Base-by-base conservation (phyloP, 1,284 basidiomycete genomes). In the Pseudozyma sp. region DNA sequence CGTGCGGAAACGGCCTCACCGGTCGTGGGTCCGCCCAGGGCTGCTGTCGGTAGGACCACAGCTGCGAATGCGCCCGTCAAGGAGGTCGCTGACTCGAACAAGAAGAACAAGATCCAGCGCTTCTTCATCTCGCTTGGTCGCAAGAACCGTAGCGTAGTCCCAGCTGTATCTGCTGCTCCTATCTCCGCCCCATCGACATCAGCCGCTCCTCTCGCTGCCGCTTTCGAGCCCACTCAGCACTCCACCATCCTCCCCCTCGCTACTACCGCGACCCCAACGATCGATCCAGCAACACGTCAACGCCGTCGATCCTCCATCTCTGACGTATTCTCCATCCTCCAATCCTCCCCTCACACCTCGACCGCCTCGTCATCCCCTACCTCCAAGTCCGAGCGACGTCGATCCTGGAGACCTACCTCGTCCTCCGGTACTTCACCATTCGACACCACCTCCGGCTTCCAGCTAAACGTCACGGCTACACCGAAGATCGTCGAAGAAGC, bases 401-500 rank as follows among this genome's bases (percentile, higher is more conserved):
- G 64, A 16, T 63, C 64, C 7, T 71, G 58, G 68, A 44, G 62
- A 14, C 68, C 62, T 11, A 45, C 50, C 0, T 60, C 69, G 0
- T 55, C 52, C 4, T 48, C 51, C 0, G 47, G 55, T n/a, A 16
- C 49, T 0, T 43, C 44, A 10, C 54, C 66, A 0, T 19, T 24
- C 24, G 47, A 61, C 19, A 2, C 58, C 5, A 45, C 34, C 42
- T 46, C 17, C 8, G n/a, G 11, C 1, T 65, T 65, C 42, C 63
- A 65, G 17, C 63, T 45, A 11, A 50, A 65, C 33, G 40, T 37
- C 4, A n/a, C 37, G 10, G 59, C 59, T 0, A 72, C 69, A 7
- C 69, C 69, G 13, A 72, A 66, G 43, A 72, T 72, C 40, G 50
- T 58, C 9, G 68, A 71, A 48, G 68, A 66, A 33, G 11, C 54